Percentiles rank a stretch among this genome's conserved stretches.
phyloP scores from a whole-genome alignment of 192 early-diverging fungal species.

The Haplosporangium gracile region DNA sequence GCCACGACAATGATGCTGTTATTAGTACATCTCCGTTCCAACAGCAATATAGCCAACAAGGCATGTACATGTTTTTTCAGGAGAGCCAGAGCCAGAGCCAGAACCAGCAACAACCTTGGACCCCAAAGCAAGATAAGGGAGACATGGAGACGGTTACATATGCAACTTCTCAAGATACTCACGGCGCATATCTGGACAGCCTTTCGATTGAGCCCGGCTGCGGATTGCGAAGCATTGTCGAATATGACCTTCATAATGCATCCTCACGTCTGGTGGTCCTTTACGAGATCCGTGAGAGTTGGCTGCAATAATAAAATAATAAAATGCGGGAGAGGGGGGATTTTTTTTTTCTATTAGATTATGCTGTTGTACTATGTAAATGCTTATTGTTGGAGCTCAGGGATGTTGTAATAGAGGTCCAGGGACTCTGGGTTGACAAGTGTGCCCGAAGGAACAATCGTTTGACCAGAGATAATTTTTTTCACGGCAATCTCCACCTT shows the following conservation, averaged over 20 bases:
- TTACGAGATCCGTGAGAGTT: neutral
- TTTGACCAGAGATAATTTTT: conserved; percentile 84
- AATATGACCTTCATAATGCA: neutral
- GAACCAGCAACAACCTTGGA: neutral
- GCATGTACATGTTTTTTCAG: neutral
- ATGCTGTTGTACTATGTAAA: neutral
- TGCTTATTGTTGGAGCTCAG: conserved; percentile 66
- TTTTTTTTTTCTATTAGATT: neutral
- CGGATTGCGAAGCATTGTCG: neutral
- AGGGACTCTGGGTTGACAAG: conserved; percentile 93
- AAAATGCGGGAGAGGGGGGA: neutral
- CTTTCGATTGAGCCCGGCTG: neutral
- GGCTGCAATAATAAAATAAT: neutral
- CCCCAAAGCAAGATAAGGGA: neutral
- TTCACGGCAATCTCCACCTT: conserved; percentile 99
- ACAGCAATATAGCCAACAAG: neutral
- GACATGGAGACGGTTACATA: neutral
- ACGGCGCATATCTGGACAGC: neutral
- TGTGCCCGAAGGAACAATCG: conserved; percentile 80
- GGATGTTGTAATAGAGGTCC: conserved; percentile 83
- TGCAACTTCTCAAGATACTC: neutral
- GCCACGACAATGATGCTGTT: neutral
- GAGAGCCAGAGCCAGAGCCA: neutral
- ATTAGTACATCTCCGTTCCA: too few species aligned
- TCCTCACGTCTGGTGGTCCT: neutral